Base-by-base conservation (phyloP, 2,329 filamentous ascomycete species). In the Purpureocillium takamizusanense region DNA sequence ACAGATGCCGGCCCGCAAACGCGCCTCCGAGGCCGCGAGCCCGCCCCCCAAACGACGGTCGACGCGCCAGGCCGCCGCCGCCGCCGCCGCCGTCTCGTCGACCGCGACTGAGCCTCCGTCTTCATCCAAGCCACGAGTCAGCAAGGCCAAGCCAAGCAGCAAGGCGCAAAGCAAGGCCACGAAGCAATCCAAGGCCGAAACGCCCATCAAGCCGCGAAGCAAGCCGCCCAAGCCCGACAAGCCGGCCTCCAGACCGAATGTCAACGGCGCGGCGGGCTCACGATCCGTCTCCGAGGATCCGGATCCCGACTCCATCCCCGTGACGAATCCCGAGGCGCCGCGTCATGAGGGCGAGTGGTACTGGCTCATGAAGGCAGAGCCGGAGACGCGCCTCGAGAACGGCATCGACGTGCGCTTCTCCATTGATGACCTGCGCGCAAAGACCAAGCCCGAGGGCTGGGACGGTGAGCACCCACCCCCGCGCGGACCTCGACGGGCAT, bases 391-490 rank as follows among this genome's bases (percentile, higher is more conserved):
- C 6, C 65, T 88, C 13, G 87, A 94, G 57, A 90, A 88, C 39
- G 90, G 88, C 1, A 69, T 85, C 36, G 89, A 97, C 55, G 86
- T 95, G 33, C 83, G 79, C 48, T 98, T 97, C 63, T 94, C 88
- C 1, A 95, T 98, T 52, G 88, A 97, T 52, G 89, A 97, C 56
- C 65, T 98, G 28, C 73, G 75, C 12, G 74, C 76, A 1, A 83
- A 78, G 52, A 78, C 69, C 1, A 73, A 76, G 51, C 87, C 90
- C 2, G 90, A 97, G 55, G 81, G 86, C 1, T 98, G 92, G 92
- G 84, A 94, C 62, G 92, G 86, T 85, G 64, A 55, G 76, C 69
- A 27, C 13, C 25, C 36, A 38, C n/a, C n/a, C n/a, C n/a, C n/a
- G n/a, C n/a, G n/a, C 42, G 7, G 28, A 25, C 21, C 35, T 41